Evolutionary conservation across 306 rosid species (phyloP), one percentile per base, ranked within the genome.

Genomic region (Herpetospermum pedunculosum): DNA sequence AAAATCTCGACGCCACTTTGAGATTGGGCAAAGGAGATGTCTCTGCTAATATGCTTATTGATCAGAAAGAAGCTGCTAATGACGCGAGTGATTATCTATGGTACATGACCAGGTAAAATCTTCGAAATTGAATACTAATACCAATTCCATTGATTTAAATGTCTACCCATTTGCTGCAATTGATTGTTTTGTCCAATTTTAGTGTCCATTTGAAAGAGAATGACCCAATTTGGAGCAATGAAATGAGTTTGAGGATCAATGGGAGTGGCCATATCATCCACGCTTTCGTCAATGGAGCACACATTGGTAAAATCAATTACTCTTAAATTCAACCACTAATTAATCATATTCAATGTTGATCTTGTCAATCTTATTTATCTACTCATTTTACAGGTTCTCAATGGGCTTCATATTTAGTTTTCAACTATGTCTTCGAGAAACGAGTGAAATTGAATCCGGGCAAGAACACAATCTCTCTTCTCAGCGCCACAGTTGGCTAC

Each of bases 51-150:
- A 1, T 2, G 64, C 80, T 84, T 2, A 0, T 84, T 34, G 94
- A 88, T 73, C 88, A 88, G 72, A 88, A 84, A 46, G 78, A 57
- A 0, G 81, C n/a, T 44, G 54, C 83, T 4, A 71, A 68, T 43
- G 93, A 86, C 74, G 76, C 65, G 12, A 81, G 82, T 72, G 93
- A 88, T 68, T 85, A 81, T 70, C 81, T 85, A 44, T 88, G 89
- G 94, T 84, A 88, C 82, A 84, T 84, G 57, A 86, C 86, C 21
- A 84, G 80, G 93, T 86, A 83, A 72, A 29, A 13, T 58, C 65
- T 23, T 26, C 0, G 5, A 55, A 28, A 57, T 13, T 1, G 0
- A 29, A 28, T 10, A 28, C 1, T 43, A 43, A 43, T 44, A n/a
- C n/a, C 0, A 46, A 46, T 54, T 23, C 4, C 34, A 12, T 54